These are phyloP conservation scores for Penicillium paneum DNA, from an alignment of 2,329 filamentous ascomycete species.

Conservation along the genomic window DNA sequence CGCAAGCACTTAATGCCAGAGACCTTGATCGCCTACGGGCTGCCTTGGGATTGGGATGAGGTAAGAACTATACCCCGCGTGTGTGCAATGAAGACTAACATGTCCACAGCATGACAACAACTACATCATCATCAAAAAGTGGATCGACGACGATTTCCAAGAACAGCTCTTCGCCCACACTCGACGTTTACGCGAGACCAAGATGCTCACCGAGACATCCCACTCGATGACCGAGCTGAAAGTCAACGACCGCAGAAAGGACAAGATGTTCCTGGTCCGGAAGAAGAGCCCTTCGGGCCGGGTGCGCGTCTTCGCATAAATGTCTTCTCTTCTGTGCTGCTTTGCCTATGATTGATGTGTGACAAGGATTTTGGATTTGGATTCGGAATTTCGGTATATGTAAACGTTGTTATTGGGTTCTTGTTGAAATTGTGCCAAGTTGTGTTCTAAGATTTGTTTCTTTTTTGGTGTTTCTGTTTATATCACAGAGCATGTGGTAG, in stretches of 20 bases:
- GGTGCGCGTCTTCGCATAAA: conserved; percentile 32
- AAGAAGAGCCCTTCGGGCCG: conserved; percentile 37
- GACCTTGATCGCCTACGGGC: conserved; percentile 45
- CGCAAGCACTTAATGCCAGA: conserved; percentile 46
- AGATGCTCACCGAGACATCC: conserved; percentile 36
- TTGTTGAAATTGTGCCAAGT: conserved; percentile 9
- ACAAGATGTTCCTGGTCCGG: conserved; percentile 46
- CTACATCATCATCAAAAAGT: conserved; percentile 70
- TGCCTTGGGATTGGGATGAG: conserved; percentile 48
- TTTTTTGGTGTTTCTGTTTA: not conserved
- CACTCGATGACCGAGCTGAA: conserved; percentile 40
- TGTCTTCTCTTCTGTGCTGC: not conserved
- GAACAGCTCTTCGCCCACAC: conserved; percentile 72
- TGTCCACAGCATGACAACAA: conserved; percentile 55
- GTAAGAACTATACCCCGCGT: conserved; percentile 28
- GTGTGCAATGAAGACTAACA: not conserved
- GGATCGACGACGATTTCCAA: conserved; percentile 69
- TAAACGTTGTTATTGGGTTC: conserved; percentile 1
- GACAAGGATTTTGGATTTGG: not conserved
- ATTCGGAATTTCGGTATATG: not conserved
- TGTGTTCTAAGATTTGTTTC: conserved; percentile 9
- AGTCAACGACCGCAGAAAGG: conserved; percentile 42
- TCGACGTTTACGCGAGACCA: conserved; percentile 58
- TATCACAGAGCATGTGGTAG: conserved; percentile 7
- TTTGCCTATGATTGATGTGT: conserved; percentile 5